Conservation (phyloP, 768 basidiomycete genomes). For the Boletus huronensis region DNA sequence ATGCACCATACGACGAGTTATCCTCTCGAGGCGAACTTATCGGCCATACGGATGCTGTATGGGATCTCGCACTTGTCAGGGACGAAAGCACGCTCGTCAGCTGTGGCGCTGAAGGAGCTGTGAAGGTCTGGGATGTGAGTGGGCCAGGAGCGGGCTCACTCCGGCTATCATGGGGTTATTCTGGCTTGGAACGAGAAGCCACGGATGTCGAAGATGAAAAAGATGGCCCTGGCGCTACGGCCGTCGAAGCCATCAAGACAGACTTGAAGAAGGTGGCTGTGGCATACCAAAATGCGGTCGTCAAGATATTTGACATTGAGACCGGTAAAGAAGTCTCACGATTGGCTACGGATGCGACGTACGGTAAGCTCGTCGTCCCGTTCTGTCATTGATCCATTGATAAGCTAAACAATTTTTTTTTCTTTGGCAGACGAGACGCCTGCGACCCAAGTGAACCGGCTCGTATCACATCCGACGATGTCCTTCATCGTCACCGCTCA, state of each 20-base stretch:
- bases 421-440: constrained; percentile 70
- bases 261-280: constrained; percentile 87
- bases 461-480: constrained; percentile 89
- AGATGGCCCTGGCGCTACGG: constrained; percentile 61
- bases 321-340: constrained; percentile 72
- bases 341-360: constrained; percentile 55
- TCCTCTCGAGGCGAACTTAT: constrained; percentile 76
- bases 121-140: constrained; percentile 92
- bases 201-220: constrained; percentile 45
- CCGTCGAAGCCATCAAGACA: constrained; percentile 77
- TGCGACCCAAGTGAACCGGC: constrained; percentile 78
- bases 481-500: constrained; percentile 84
- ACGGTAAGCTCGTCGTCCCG: constrained; percentile 41
- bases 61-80: constrained; percentile 87
- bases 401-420: not conserved
- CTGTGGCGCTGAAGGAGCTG: constrained; percentile 85
- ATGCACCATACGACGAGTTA: constrained; percentile 84
- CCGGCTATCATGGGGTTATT: constrained; percentile 76
- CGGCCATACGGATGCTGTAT: constrained; percentile 93
- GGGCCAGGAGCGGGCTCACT: constrained; percentile 58
- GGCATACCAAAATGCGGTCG: constrained; percentile 82
- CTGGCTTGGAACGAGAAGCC: constrained; percentile 51
- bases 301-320: constrained; percentile 91
- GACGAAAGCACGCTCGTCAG: constrained; percentile 84
- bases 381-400: not conserved